A percentile compares a stretch with the other conserved stretches of the same genome.
phyloP scores from a whole-genome alignment of 169 alveolate genomes.

The Plasmodium relictum region DNA sequence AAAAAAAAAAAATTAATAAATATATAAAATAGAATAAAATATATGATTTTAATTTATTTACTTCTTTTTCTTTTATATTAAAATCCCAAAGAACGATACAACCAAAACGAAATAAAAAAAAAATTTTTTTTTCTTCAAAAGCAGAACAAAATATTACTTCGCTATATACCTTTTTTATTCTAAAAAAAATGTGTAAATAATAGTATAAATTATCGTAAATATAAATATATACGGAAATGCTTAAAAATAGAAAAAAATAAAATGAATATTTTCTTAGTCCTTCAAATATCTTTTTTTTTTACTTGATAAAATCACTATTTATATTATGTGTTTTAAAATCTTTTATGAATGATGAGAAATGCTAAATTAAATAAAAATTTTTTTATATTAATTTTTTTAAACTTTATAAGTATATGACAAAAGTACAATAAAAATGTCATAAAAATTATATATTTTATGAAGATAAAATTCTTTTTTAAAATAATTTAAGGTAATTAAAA shows the following conservation, averaged over 20 bases:
- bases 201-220: background rate
- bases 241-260: too few species aligned
- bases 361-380: conserved; percentile 8
- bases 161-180: conserved; percentile 82
- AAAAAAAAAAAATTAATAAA: background rate
- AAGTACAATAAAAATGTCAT: background rate
- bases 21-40: background rate
- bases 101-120: conserved; percentile 82
- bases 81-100: conserved; percentile 86
- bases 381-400: background rate
- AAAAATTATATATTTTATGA: background rate
- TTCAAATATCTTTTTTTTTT: background rate
- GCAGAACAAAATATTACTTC: conserved; percentile 82
- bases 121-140: conserved; percentile 74
- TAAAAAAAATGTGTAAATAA: conserved; percentile 15
- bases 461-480: background rate
- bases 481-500: background rate
- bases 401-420: background rate
- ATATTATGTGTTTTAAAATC: conserved; percentile 54
- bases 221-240: background rate
- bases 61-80: conserved; percentile 79
- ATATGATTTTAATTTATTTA: conserved; percentile 11
- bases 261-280: too few species aligned
- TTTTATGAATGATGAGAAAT: conserved; percentile 47
- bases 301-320: conserved; percentile 49